These are phyloP conservation scores for Citrullus amarus DNA, from an alignment of 306 rosid genomes.

Conservation along the genomic window DNA sequence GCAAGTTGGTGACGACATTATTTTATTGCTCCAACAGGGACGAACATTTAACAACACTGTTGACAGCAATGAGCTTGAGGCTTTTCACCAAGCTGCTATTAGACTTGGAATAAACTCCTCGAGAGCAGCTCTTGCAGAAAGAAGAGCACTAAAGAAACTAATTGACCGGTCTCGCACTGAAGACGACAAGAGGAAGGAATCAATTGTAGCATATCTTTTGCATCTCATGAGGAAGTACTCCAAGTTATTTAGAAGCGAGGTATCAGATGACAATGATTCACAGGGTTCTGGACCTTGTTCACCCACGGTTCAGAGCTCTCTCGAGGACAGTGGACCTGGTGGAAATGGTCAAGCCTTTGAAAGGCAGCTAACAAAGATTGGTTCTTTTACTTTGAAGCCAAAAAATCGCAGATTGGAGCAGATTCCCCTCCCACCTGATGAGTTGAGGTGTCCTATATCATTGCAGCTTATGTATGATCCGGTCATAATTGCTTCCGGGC, in stretches of 20 bases:
- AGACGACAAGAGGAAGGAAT: slow-evolving; percentile 96
- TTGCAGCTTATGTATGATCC: slow-evolving; percentile 95
- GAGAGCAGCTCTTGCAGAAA: slow-evolving; percentile 82
- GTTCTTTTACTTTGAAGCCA: slow-evolving; percentile 60
- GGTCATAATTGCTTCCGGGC: slow-evolving; percentile 91
- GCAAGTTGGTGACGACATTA: slow-evolving; percentile 79
- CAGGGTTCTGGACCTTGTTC: slow-evolving; percentile 97
- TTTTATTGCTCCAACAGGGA: slow-evolving; percentile 83
- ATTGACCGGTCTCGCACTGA: slow-evolving; percentile 76
- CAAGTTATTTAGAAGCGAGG: slow-evolving; percentile 84
- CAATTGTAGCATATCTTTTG: slow-evolving; percentile 81
- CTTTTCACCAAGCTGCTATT: slow-evolving; percentile 88
- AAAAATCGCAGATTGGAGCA: slow-evolving; percentile 43
- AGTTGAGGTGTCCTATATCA: slow-evolving; percentile 91
- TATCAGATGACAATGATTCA: slow-evolving; percentile 87
- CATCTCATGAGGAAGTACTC: slow-evolving; percentile 96
- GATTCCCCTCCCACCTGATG: slow-evolving; percentile 78
- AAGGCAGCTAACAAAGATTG: slow-evolving; percentile 58
- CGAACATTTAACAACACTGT: slow-evolving; percentile 50
- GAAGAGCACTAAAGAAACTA: slow-evolving; percentile 90
- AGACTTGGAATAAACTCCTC: slow-evolving; percentile 90
- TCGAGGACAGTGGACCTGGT: slow-evolving; percentile 41
- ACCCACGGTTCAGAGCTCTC: slow-evolving; percentile 67
- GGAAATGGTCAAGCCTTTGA: slow-evolving; percentile 66
- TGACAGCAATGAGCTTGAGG: slow-evolving; percentile 79